phyloP scores from a whole-genome alignment of 2,329 filamentous ascomycete genomes.

The Clonostachys rhizophaga region DNA sequence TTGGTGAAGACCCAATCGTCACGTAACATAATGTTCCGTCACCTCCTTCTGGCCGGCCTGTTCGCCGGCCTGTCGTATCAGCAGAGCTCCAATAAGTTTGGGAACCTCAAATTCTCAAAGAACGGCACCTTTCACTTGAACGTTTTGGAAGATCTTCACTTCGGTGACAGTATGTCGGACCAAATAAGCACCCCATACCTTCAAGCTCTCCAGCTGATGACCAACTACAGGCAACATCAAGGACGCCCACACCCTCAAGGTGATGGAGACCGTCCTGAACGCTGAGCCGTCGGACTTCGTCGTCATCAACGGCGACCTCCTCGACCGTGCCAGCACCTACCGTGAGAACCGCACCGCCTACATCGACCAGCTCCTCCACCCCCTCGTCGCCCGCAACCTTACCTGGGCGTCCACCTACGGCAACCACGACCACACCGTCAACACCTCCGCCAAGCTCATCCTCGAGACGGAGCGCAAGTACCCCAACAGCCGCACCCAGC shows the following conservation, averaged over 20 bases:
- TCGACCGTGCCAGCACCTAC: conserved; percentile 61
- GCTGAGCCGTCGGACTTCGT: conserved; percentile 54
- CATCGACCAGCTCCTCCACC: conserved; percentile 53
- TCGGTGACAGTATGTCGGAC: conserved; percentile 54
- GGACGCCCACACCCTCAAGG: conserved; percentile 50
- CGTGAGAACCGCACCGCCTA: conserved; percentile 49
- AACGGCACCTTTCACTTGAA: conserved; percentile 47
- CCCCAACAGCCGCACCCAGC: conserved; percentile 28
- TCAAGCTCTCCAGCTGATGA: conserved; percentile 31
- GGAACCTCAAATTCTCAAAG: conserved; percentile 22
- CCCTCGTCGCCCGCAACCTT: conserved; percentile 48
- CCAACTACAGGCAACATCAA: conserved; percentile 51
- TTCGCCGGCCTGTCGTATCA: too few species aligned
- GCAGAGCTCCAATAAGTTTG: background rate
- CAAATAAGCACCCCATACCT: background rate
- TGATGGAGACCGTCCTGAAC: conserved; percentile 55
- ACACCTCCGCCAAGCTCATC: conserved; percentile 43
- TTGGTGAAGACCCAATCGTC: too few species aligned
- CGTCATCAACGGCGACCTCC: conserved; percentile 67
- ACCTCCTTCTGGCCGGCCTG: too few species aligned
- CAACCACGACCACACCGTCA: conserved; percentile 62
- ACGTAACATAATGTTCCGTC: too few species aligned
- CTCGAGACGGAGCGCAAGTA: conserved; percentile 31
- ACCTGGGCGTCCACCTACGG: conserved; percentile 67
- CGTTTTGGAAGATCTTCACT: conserved; percentile 67